These are phyloP conservation scores for Cordia subcordata DNA, from an alignment of 257 asterid genomes.

Conservation along the genomic window DNA sequence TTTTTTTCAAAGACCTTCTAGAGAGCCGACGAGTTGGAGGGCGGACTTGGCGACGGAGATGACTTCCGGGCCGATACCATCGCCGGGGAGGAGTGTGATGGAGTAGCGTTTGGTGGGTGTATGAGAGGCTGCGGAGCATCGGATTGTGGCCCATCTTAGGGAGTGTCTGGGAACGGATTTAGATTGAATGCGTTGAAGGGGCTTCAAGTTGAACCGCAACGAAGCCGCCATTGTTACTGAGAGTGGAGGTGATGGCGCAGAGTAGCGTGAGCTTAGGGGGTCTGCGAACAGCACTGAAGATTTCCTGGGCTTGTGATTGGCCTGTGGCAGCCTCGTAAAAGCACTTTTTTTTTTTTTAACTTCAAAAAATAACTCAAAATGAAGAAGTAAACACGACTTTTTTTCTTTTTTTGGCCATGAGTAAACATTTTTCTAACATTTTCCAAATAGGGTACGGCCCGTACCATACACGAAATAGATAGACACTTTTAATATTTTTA, in stretches of 20 bases:
- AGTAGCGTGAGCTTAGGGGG: background rate
- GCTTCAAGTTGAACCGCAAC: conserved; percentile 38
- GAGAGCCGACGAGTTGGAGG: conserved; percentile 57
- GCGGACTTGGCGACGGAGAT: conserved; percentile 70
- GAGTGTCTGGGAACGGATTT: conserved; percentile 22
- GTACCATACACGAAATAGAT: too few relatives aligned
- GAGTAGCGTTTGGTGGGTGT: conserved; percentile 52
- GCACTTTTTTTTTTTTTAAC: too few relatives aligned
- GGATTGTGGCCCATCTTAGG: conserved; percentile 35
- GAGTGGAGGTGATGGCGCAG: background rate
- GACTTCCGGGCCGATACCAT: conserved; percentile 98
- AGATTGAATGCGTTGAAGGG: conserved; percentile 26
- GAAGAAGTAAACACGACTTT: too few relatives aligned
- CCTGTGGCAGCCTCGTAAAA: too few relatives aligned
- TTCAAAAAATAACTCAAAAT: too few relatives aligned
- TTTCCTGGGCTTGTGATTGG: too few relatives aligned
- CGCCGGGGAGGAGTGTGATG: conserved; percentile 90
- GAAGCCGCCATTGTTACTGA: conserved; percentile 56
- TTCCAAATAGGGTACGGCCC: too few relatives aligned
- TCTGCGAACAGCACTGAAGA: too few relatives aligned
- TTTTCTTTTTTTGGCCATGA: too few relatives aligned
- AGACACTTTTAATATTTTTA: too few relatives aligned
- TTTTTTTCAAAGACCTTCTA: conserved; percentile 81
- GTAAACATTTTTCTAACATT: too few relatives aligned
- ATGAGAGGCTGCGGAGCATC: conserved; percentile 47